Conservation (phyloP, 768 basidiomycete genomes). For the Serendipita vermifera region DNA sequence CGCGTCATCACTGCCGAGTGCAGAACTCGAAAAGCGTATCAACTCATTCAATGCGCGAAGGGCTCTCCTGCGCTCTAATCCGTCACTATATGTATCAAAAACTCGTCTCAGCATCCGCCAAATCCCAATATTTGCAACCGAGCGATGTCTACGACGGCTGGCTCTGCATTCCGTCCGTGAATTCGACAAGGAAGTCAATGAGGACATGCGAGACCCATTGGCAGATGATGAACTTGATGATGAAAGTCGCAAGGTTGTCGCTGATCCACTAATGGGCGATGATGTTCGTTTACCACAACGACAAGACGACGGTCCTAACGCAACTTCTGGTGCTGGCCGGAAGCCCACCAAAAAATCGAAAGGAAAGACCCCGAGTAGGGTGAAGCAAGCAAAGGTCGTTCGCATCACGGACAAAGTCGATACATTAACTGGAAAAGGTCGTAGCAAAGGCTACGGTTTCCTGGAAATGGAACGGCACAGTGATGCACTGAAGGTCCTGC, state of each 20-base stretch:
- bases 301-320: slow-evolving; percentile 21
- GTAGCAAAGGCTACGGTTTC: slow-evolving; percentile 92
- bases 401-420: slow-evolving; percentile 85
- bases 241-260: slow-evolving; percentile 18
- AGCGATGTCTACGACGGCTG: slow-evolving; percentile 78
- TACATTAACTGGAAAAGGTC: slow-evolving; percentile 69
- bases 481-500: slow-evolving; percentile 78
- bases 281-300: slow-evolving; percentile 18
- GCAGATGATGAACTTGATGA: slow-evolving; percentile 59
- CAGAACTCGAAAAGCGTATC: slow-evolving; percentile 77
- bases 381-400: slow-evolving; percentile 87
- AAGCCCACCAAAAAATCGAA: slow-evolving; percentile 22
- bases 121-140: slow-evolving; percentile 79
- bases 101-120: slow-evolving; percentile 91
- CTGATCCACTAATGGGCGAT: slow-evolving; percentile 14
- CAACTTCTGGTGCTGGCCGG: too few relatives aligned
- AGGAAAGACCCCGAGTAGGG: slow-evolving; percentile 30
- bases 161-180: slow-evolving; percentile 64
- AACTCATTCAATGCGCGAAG: slow-evolving; percentile 76
- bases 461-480: slow-evolving; percentile 78
- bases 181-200: slow-evolving; percentile 69
- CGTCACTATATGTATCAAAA: slow-evolving; percentile 85
- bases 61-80: slow-evolving; percentile 75
- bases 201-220: slow-evolving; percentile 44
- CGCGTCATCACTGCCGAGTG: slow-evolving; percentile 50